Percentiles rank a stretch among this genome's conserved stretches.
phyloP scores from a whole-genome alignment of 306 rosid genomes.

The Dalbergia cochinchinensis region DNA sequence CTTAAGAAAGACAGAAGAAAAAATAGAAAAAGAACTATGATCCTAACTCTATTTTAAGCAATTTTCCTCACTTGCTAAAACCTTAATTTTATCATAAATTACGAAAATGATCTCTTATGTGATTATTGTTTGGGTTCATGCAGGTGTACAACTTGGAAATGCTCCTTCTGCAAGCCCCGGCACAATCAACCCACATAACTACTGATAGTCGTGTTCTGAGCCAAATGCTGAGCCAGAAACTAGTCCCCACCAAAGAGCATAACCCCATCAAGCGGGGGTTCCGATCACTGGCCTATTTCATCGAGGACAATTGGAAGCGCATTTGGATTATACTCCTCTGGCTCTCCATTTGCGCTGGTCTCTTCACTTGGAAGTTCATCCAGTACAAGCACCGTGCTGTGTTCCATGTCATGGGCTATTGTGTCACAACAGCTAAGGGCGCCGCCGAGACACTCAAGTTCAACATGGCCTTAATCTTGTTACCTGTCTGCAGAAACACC shows the following conservation, averaged over 20 bases:
- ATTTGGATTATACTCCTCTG: constrained; percentile 75
- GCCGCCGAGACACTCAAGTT: constrained; percentile 92
- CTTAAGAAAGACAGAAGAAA: background rate
- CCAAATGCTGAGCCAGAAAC: constrained; percentile 81
- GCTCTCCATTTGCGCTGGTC: constrained; percentile 70
- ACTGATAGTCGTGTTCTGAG: constrained; percentile 72
- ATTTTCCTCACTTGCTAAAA: background rate
- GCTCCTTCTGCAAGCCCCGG: constrained; percentile 85
- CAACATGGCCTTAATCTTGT: constrained; percentile 85
- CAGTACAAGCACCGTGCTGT: constrained; percentile 76
- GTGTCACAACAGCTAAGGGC: constrained; percentile 82
- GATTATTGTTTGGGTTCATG: background rate
- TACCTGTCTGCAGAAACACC: constrained; percentile 89
- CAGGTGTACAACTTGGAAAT: constrained; percentile 86
- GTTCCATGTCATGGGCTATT: constrained; percentile 83
- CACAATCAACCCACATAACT: constrained; percentile 61
- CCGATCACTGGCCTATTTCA: constrained; percentile 58
- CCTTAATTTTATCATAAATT: too few species aligned
- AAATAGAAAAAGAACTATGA: background rate
- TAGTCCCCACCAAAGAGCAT: constrained; percentile 75
- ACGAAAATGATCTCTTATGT: background rate
- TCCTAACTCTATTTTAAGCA: background rate
- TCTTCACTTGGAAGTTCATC: constrained; percentile 84
- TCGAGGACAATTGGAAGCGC: constrained; percentile 85
- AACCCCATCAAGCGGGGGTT: constrained; percentile 71